Base-by-base conservation (phyloP, 2,329 filamentous ascomycete genomes). In the Lachnellula subtilissima region DNA sequence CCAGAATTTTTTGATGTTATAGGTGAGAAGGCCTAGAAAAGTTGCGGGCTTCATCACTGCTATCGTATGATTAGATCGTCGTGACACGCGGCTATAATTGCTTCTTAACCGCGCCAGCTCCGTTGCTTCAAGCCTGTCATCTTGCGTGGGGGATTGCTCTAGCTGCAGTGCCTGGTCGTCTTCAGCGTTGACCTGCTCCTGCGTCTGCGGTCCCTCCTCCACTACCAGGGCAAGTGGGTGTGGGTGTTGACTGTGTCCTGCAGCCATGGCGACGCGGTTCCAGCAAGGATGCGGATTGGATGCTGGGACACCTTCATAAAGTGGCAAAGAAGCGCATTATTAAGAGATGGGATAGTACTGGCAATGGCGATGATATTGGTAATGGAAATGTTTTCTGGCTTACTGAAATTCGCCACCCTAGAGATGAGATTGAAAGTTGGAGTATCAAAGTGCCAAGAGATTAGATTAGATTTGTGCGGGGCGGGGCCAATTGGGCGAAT, bases 1-100 rank as follows among this genome's bases (percentile, higher is more conserved):
- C 79, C 80, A 83, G 57, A 78, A 77, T 50, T 65, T 72, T 28
- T 64, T 63, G 39, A 67, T 25, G 37, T 42, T 53, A 48, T 63
- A 65, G 12, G 46, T 54, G 48, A 64, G 49, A 52, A 53, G 58
- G 55, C 54, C 63, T 12, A 60, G 32, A 45, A 62, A 19, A 9
- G 53, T 62, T 35, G 58, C 48, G 12, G 63, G 63, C 58, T 63
- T 61, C 22, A 36, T 60, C 35, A 48, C 28, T 15, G 48, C 35
- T 9, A 55, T 37, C 36, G 52, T 55, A 45, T 47, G 4, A 45
- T 2, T 51, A 43, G 60, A 54, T 22, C 48, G 50, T 40, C 50
- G 57, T 46, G 54, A 52, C 19, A 56, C 55, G 15, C 55, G 59
- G 35, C 48, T 62, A 45, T 69, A 69, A 48, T 65, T 62, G 40